phyloP scores from a whole-genome alignment of 306 rosid genomes.

The Prunus fruticosa region DNA sequence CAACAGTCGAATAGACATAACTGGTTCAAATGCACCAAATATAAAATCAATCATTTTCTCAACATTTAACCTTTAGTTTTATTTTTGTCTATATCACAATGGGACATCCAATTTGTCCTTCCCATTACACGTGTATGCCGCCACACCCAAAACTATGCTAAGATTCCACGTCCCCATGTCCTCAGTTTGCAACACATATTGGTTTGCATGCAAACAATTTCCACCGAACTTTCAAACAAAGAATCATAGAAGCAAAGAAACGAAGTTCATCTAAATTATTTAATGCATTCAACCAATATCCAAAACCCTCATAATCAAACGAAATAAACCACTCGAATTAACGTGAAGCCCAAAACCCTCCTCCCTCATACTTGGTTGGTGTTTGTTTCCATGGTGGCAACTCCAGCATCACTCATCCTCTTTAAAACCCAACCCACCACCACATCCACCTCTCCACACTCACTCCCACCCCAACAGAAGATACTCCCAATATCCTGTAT shows the following conservation, averaged over 20 bases:
- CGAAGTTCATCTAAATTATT: conserved; percentile 16
- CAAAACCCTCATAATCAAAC: conserved; percentile 12
- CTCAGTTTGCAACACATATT: not conserved
- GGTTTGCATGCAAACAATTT: conserved; percentile 10
- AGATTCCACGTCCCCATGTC: conserved; percentile 29
- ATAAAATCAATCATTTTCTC: not conserved
- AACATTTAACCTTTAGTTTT: not conserved
- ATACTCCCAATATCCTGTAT: not conserved
- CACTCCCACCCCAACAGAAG: not conserved
- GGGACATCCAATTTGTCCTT: conserved; percentile 14
- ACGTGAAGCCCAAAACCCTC: not conserved
- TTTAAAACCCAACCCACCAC: conserved; percentile 23
- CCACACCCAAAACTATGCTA: conserved; percentile 24
- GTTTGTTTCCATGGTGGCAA: conserved; percentile 42
- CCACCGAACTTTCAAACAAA: conserved; percentile 11
- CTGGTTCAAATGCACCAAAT: not conserved
- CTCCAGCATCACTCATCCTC: conserved; percentile 46
- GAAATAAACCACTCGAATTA: conserved; percentile 31
- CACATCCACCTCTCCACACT: conserved; percentile 5
- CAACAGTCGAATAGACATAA: not conserved
- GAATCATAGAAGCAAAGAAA: conserved; percentile 11
- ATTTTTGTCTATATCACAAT: not conserved
- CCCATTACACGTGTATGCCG: conserved; percentile 48
- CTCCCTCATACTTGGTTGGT: conserved; percentile 38
- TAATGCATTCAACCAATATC: conserved; percentile 37